Evolutionary conservation across 169 alveolate species (phyloP).

Genomic region (Plasmodium coatneyi): DNA sequence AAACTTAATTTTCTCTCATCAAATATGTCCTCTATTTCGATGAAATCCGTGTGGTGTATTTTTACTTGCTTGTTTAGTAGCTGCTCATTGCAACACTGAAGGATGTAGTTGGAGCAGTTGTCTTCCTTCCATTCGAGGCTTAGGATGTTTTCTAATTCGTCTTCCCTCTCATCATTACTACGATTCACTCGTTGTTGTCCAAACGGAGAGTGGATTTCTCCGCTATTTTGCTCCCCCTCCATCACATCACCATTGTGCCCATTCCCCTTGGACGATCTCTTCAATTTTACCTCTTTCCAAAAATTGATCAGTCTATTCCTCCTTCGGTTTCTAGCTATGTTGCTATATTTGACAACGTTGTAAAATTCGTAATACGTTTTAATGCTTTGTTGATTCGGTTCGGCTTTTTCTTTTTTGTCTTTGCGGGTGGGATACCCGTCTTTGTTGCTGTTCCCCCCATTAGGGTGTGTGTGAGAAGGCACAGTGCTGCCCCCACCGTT

Average conservation of each 20-base stretch:
- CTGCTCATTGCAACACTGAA: conserved; percentile 11
- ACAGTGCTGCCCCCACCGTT: not conserved
- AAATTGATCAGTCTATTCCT: conserved; percentile 18
- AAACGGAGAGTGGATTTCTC: too few species aligned
- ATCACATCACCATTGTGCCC: not conserved
- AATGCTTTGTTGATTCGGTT: not conserved
- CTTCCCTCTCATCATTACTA: not conserved
- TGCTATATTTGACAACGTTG: conserved; percentile 13
- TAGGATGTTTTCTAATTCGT: not conserved
- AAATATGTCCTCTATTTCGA: conserved; percentile 45
- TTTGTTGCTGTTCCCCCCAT: not conserved
- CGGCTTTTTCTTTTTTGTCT: not conserved
- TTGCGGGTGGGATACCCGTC: not conserved
- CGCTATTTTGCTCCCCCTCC: not conserved
- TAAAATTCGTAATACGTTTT: conserved; percentile 49
- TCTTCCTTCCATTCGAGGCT: not conserved
- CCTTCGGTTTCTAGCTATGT: conserved; percentile 12
- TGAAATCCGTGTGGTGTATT: conserved; percentile 65
- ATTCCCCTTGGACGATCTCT: not conserved
- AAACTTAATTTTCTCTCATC: conserved; percentile 30
- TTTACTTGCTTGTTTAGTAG: not conserved
- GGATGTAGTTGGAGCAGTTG: conserved; percentile 1
- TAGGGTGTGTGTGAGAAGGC: not conserved
- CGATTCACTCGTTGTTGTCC: not conserved
- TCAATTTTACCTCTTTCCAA: conserved; percentile 18